Percentiles rank a stretch among this genome's conserved stretches.
Conservation (phyloP, 1,284 basidiomycete genomes). For the Sutorius eximius region DNA sequence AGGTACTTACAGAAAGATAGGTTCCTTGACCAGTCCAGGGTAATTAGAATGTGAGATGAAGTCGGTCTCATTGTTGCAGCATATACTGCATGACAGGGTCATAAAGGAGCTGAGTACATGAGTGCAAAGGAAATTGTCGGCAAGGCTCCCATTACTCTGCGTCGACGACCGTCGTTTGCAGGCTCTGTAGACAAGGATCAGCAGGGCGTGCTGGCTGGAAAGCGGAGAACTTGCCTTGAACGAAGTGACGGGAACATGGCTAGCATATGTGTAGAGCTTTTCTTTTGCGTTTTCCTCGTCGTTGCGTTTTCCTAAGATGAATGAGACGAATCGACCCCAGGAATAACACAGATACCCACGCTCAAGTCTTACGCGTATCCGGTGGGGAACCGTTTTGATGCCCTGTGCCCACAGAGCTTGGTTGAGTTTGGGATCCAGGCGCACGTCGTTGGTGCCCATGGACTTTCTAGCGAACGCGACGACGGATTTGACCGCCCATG, state of each 20-base stretch:
- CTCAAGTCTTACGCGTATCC: constrained; percentile 89
- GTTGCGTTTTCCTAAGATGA: constrained; percentile 29
- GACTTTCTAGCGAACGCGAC: constrained; percentile 86
- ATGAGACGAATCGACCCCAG: neutral
- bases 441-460: constrained; percentile 93
- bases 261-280: constrained; percentile 93
- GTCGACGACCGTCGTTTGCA: constrained; percentile 81
- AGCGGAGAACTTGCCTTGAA: neutral
- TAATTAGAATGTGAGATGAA: neutral
- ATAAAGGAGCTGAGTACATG: constrained; percentile 18
- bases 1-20: neutral
- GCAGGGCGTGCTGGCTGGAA: neutral
- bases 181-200: constrained; percentile 52
- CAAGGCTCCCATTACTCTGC: constrained; percentile 49
- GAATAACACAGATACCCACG: constrained; percentile 55
- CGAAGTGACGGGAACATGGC: constrained; percentile 73
- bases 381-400: constrained; percentile 88
- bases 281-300: constrained; percentile 97
- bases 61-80: constrained; percentile 8
- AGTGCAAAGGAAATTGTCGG: constrained; percentile 5
- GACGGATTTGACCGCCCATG: constrained; percentile 91
- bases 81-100: constrained; percentile 14
- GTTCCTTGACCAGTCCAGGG: neutral
- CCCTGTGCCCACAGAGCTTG: constrained; percentile 89
- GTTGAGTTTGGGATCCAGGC: constrained; percentile 92